Base-by-base conservation (phyloP, 768 basidiomycete species). In the Tulasnella sp. region DNA sequence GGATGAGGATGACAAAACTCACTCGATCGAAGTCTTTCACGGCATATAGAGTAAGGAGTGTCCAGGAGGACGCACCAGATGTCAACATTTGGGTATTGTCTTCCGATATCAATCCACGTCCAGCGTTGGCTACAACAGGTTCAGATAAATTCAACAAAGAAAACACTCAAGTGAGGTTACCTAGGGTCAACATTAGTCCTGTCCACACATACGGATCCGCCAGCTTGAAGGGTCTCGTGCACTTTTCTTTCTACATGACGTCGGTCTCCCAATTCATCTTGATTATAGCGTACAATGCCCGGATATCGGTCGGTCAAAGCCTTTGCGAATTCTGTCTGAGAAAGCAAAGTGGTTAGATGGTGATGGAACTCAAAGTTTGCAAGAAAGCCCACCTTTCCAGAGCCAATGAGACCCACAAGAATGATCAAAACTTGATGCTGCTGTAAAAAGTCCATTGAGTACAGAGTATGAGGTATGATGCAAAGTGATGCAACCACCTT, bases 171-270 rank as follows among this genome's bases (percentile, higher is more conserved):
- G 22, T 35, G 25, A 39, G 6, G 41, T 63, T 65, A 85, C 83
- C 61, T 60, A 48, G 70, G 69, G 61, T 86, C 75, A 57, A 86
- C 73, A 65, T 88, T 87, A 22, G 82, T 82, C 54, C 85, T 73
- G 61, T 87, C 86, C 37, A 87, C 74, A 62, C 81, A 83, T 13
- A 80, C 79, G n/a, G 81, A 87, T 42, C 68, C 62, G n/a, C 82
- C 81, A 56, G 71, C 63, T 40, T 59, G 56, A 45, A 87, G 70
- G 5, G 71, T 69, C 20, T 65, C 57, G 53, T 76, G 65, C 4
- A 76, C 79, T 32, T 78, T 64, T 7, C 65, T 61, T 61, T 87
- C 85, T 0, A 87, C 85, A n/a, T 58, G 64, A 10, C 70, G 71
- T 57, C 85, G 72, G 58, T 70, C 69, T 15, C 83, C 86, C 37